phyloP scores from a whole-genome alignment of 495 filamentous ascomycete species.

The Penicillium crystallinum region DNA sequence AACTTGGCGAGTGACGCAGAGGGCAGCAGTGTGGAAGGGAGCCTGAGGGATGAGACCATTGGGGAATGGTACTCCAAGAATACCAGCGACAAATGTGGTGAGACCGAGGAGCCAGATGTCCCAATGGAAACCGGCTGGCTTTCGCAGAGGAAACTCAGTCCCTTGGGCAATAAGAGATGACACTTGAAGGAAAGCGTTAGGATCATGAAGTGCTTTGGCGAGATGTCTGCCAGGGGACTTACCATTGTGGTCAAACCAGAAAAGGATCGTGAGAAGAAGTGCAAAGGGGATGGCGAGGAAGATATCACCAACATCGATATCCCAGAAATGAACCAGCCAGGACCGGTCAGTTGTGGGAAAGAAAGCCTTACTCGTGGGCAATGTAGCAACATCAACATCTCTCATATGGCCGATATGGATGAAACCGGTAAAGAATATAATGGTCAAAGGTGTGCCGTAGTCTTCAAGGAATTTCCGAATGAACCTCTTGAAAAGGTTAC shows the following conservation, averaged over 20 bases:
- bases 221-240: conserved; percentile 9
- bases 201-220: not conserved
- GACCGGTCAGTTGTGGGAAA: conserved; percentile 70
- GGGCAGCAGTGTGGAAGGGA: conserved; percentile 83
- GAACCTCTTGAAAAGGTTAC: conserved; percentile 63
- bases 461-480: conserved; percentile 76
- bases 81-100: conserved; percentile 77
- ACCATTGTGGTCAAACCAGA: conserved; percentile 93
- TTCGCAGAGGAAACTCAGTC: conserved; percentile 83
- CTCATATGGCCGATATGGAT: conserved; percentile 78
- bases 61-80: conserved; percentile 84
- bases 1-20: conserved; percentile 68
- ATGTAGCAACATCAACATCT: conserved; percentile 54
- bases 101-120: conserved; percentile 87
- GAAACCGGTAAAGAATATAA: conserved; percentile 86
- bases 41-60: conserved; percentile 93
- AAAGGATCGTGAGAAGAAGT: conserved; percentile 77
- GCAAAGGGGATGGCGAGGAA: conserved; percentile 90
- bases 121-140: conserved; percentile 96
- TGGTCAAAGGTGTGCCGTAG: conserved; percentile 76
- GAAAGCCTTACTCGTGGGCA: conserved; percentile 75
- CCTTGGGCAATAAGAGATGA: conserved; percentile 88
- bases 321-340: conserved; percentile 90
- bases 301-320: conserved; percentile 65
- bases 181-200: conserved; percentile 38